phyloP scores from a whole-genome alignment of 2,329 filamentous ascomycete genomes.

The Venturiaceae sp. region DNA sequence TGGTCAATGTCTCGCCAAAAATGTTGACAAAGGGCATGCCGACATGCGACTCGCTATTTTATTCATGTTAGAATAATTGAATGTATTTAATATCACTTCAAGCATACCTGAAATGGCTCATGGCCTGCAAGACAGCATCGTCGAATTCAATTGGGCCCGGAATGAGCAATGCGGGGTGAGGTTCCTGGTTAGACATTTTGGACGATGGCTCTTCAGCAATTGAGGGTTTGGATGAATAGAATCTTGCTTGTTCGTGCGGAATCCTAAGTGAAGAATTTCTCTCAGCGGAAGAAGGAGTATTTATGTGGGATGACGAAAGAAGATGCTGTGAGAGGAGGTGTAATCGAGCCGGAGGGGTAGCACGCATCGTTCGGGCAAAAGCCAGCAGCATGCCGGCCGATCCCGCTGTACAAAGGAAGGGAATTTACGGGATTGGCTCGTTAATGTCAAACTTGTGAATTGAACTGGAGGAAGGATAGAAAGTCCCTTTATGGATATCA shows the following conservation, averaged over 20 bases:
- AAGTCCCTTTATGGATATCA: not conserved
- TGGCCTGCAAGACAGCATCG: conserved; percentile 88
- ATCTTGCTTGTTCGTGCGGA: not conserved
- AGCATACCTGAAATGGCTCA: conserved; percentile 90
- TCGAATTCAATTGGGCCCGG: conserved; percentile 97
- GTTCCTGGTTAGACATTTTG: conserved; percentile 48
- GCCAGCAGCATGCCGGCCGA: not conserved
- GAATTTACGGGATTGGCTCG: not conserved
- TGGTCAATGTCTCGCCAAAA: conserved; percentile 81
- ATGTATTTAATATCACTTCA: conserved; percentile 15
- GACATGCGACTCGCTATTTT: conserved; percentile 79
- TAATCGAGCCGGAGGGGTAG: conserved; percentile 37
- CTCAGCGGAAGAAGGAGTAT: conserved; percentile 55
- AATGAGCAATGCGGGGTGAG: conserved; percentile 74
- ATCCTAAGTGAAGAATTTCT: conserved; percentile 27
- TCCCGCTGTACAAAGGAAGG: not conserved
- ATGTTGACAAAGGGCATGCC: conserved; percentile 77
- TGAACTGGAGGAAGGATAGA: not conserved
- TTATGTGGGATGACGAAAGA: conserved; percentile 45
- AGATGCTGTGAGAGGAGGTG: conserved; percentile 54
- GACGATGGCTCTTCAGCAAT: conserved; percentile 10
- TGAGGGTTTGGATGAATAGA: not conserved
- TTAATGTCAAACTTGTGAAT: not conserved
- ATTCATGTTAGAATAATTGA: not conserved
- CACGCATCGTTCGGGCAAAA: not conserved